Evolutionary conservation across 2,329 filamentous ascomycete species (phyloP).

Genomic region (Calonectria pseudoreteaudii): DNA sequence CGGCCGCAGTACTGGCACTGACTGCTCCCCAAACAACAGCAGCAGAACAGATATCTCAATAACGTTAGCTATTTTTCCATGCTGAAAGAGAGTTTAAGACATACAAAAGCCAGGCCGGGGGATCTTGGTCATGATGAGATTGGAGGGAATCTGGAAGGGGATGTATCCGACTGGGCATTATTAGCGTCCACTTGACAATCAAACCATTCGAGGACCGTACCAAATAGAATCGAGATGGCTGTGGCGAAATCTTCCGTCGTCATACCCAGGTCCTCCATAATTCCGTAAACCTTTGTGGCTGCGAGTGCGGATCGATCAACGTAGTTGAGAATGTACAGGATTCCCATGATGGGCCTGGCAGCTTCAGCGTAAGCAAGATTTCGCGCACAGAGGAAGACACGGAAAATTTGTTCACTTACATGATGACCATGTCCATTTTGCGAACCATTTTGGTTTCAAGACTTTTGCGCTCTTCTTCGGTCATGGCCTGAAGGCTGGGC

Average conservation of each 20-base stretch:
- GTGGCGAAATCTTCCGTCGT: slow-evolving; percentile 51
- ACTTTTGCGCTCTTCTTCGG: background rate
- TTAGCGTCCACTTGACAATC: background rate
- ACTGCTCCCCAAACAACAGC: slow-evolving; percentile 59
- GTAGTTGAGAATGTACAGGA: slow-evolving; percentile 55
- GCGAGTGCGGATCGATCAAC: slow-evolving; percentile 53
- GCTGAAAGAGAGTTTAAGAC: background rate
- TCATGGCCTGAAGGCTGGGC: background rate
- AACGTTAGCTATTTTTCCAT: background rate
- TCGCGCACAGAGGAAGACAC: background rate
- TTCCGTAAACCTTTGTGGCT: slow-evolving; percentile 53
- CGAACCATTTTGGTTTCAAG: background rate
- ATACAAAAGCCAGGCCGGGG: slow-evolving; percentile 53
- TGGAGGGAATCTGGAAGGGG: slow-evolving; percentile 52
- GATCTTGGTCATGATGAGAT: slow-evolving; percentile 60
- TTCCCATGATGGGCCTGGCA: slow-evolving; percentile 35
- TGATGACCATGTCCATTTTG: slow-evolving; percentile 4
- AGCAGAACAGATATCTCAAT: slow-evolving; percentile 36
- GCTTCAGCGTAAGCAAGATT: background rate
- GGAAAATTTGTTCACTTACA: background rate
- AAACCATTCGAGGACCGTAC: background rate
- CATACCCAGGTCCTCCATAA: slow-evolving; percentile 54
- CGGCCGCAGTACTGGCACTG: slow-evolving; percentile 52
- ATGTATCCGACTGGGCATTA: background rate
- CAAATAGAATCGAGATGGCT: slow-evolving; percentile 57